A percentile compares a stretch with the other conserved stretches of the same genome.
Conservation (phyloP, 148 eudicot species). For the Selenicereus undatus region DNA sequence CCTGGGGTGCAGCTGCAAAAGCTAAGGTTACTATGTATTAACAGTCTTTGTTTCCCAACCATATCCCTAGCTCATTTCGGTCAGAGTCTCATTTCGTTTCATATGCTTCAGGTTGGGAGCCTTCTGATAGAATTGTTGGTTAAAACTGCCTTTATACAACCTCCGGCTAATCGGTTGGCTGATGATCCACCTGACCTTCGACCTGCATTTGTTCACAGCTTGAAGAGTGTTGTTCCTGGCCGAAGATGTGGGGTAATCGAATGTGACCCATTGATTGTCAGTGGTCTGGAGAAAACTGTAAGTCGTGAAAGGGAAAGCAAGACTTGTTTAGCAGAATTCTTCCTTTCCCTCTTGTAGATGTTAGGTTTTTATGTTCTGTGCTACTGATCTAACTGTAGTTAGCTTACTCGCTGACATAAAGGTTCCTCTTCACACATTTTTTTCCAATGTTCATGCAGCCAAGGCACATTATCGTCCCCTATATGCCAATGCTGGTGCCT, state of each 20-base stretch:
- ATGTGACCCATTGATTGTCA: constrained; percentile 71
- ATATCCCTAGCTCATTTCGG: neutral
- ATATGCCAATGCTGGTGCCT: constrained; percentile 98
- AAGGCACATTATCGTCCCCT: constrained; percentile 89
- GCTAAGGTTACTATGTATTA: constrained; percentile 59
- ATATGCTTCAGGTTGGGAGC: constrained; percentile 73
- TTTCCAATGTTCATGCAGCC: constrained; percentile 50
- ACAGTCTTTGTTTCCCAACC: neutral
- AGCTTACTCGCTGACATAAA: neutral
- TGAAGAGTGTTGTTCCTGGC: constrained; percentile 47
- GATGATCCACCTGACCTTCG: constrained; percentile 73
- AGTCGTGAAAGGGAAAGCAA: constrained; percentile 18
- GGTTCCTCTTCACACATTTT: neutral
- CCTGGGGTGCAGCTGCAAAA: constrained; percentile 74
- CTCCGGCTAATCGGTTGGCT: constrained; percentile 55
- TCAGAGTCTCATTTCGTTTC: constrained; percentile 7
- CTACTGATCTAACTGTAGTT: neutral
- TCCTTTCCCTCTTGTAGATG: neutral
- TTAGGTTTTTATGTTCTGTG: neutral
- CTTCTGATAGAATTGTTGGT: constrained; percentile 75
- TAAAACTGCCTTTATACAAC: constrained; percentile 78
- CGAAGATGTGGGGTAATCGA: constrained; percentile 75
- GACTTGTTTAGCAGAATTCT: neutral
- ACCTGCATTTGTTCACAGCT: constrained; percentile 79
- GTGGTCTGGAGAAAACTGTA: constrained; percentile 86